A percentile compares a stretch with the other conserved stretches of the same genome.
Conservation (phyloP, 257 asterid species). For the Solanum peruvianum region DNA sequence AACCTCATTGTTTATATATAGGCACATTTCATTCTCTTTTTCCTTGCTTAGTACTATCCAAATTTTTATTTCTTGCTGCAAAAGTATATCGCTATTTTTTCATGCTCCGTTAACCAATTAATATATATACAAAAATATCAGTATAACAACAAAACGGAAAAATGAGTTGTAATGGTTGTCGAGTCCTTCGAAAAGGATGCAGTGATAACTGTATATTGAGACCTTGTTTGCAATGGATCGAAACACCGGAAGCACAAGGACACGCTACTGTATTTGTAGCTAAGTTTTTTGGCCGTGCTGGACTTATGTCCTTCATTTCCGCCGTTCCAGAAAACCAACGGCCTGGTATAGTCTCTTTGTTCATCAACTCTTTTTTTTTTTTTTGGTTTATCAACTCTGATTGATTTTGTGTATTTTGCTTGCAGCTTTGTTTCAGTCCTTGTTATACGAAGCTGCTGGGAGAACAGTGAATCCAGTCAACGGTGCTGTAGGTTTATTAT, state of each 20-base stretch:
- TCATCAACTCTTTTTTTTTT: neutral
- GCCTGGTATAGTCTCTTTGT: slow-evolving; percentile 24
- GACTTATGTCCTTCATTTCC: slow-evolving; percentile 58
- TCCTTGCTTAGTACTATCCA: neutral
- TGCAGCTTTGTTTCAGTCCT: slow-evolving; percentile 56
- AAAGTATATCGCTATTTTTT: neutral
- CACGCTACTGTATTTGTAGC: slow-evolving; percentile 73
- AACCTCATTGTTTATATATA: slow-evolving; percentile 14
- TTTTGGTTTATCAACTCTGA: neutral
- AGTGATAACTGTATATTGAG: slow-evolving; percentile 54
- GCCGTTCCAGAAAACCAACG: slow-evolving; percentile 48
- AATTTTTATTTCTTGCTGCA: slow-evolving; percentile 11
- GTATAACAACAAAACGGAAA: neutral
- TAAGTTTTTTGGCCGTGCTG: slow-evolving; percentile 73
- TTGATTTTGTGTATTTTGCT: neutral
- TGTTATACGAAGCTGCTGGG: slow-evolving; percentile 67
- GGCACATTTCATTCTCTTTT: slow-evolving; percentile 11
- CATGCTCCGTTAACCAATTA: slow-evolving; percentile 1
- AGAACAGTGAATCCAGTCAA: slow-evolving; percentile 73
- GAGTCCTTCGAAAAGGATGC: slow-evolving; percentile 71
- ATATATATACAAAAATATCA: neutral
- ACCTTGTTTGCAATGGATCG: slow-evolving; percentile 55
- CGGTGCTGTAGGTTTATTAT: slow-evolving; percentile 56
- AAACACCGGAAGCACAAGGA: slow-evolving; percentile 45
- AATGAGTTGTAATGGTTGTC: slow-evolving; percentile 76